A percentile compares a stretch with the other conserved stretches of the same genome.
Conservation (phyloP, 2,329 filamentous ascomycete species). For the Neurospora crassa region DNA sequence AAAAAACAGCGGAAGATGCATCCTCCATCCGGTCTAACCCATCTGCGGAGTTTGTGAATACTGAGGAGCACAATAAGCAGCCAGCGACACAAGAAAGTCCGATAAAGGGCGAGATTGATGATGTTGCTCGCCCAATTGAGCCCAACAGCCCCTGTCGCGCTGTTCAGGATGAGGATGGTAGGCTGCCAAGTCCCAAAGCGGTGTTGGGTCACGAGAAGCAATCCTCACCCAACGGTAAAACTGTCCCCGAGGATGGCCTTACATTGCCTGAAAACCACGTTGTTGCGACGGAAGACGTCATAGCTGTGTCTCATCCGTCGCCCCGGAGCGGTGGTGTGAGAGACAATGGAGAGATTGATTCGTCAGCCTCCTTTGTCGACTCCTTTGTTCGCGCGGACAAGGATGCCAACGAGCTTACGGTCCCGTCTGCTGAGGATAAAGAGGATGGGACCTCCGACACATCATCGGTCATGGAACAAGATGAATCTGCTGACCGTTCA, state of each 20-base stretch:
- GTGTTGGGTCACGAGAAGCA: neutral
- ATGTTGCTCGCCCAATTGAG: neutral
- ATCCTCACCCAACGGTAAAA: neutral
- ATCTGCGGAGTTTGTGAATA: neutral
- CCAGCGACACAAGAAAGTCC: neutral
- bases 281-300: slow-evolving; percentile 1
- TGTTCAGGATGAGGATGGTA: neutral
- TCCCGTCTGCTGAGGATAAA: neutral
- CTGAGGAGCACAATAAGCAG: neutral
- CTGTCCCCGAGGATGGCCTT: neutral
- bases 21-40: neutral
- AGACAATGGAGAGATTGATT: slow-evolving; percentile 1
- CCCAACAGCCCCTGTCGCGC: neutral
- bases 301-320: slow-evolving; percentile 5
- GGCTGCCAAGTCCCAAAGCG: neutral
- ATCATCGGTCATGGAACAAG: neutral
- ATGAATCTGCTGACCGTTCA: neutral
- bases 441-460: neutral
- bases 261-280: slow-evolving; percentile 1
- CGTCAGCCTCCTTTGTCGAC: neutral
- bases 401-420: neutral
- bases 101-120: neutral
- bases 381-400: slow-evolving; percentile 3
- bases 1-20: neutral
- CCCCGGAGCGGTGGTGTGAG: neutral